A percentile compares a stretch with the other conserved stretches of the same genome.
phyloP scores from a whole-genome alignment of 2,329 filamentous ascomycete genomes.

The Aspergillus texensis region DNA sequence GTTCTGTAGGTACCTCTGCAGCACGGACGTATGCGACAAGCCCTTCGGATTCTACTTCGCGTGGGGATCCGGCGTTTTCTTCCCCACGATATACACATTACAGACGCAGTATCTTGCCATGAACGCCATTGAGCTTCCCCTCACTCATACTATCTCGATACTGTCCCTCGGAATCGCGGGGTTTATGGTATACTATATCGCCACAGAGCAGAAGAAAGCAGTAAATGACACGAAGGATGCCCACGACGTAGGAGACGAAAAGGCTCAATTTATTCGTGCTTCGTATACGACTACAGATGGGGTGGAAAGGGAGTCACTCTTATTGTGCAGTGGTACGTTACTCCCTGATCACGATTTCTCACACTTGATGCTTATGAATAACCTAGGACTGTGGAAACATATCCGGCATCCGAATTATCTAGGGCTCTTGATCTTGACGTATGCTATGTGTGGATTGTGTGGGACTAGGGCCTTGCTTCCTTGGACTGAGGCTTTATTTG shows the following conservation, averaged over 20 bases:
- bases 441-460: background rate
- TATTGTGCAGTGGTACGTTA: background rate
- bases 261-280: background rate
- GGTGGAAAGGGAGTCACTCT: background rate
- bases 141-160: background rate
- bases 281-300: background rate
- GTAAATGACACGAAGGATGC: background rate
- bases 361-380: background rate
- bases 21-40: background rate
- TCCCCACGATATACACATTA: background rate
- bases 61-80: background rate
- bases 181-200: background rate
- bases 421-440: background rate
- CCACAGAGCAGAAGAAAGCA: background rate
- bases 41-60: background rate
- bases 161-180: background rate
- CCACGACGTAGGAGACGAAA: background rate
- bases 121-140: background rate
- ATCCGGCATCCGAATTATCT: background rate
- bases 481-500: background rate
- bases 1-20: background rate
- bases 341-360: background rate
- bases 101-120: background rate
- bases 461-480: background rate
- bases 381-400: background rate